Conservation (phyloP, 257 asterid species). For the Ligustrum vulgare region DNA sequence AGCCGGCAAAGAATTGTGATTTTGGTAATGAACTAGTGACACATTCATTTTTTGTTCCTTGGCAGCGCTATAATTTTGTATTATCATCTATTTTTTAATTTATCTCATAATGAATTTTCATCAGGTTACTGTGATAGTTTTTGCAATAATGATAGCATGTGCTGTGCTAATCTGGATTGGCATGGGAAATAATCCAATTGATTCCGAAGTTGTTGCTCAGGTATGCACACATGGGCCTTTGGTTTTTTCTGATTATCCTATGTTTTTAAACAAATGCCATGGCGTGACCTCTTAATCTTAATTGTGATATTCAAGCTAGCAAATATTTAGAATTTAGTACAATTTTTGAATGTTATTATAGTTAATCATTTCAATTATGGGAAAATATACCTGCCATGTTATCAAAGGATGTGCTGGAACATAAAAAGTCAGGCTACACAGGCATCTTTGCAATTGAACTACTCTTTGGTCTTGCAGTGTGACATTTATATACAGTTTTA, state of each 20-base stretch:
- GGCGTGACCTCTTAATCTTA: constrained; percentile 1
- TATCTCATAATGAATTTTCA: constrained; percentile 17
- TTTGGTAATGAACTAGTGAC: constrained; percentile 48
- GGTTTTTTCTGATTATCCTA: constrained; percentile 9
- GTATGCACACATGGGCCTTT: constrained; percentile 36
- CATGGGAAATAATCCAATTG: constrained; percentile 55
- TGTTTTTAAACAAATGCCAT: constrained; percentile 3
- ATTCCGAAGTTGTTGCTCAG: constrained; percentile 75
- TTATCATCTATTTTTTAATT: constrained; percentile 22
- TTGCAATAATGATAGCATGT: constrained; percentile 64
- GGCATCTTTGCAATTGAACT: neutral
- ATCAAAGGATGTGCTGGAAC: neutral
- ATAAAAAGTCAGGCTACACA: neutral
- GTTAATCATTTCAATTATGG: neutral
- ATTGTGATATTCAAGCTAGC: neutral
- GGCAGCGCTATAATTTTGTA: neutral
- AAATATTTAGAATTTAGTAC: neutral
- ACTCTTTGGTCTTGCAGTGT: neutral
- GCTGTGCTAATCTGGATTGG: constrained; percentile 86
- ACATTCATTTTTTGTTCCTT: constrained; percentile 10
- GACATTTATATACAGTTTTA: neutral
- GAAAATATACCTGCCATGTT: neutral
- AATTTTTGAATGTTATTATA: neutral
- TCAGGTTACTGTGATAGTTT: constrained; percentile 70
- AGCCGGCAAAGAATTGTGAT: constrained; percentile 90